Base-by-base conservation (phyloP, 768 basidiomycete species). In the Multifurca ochricompacta region DNA sequence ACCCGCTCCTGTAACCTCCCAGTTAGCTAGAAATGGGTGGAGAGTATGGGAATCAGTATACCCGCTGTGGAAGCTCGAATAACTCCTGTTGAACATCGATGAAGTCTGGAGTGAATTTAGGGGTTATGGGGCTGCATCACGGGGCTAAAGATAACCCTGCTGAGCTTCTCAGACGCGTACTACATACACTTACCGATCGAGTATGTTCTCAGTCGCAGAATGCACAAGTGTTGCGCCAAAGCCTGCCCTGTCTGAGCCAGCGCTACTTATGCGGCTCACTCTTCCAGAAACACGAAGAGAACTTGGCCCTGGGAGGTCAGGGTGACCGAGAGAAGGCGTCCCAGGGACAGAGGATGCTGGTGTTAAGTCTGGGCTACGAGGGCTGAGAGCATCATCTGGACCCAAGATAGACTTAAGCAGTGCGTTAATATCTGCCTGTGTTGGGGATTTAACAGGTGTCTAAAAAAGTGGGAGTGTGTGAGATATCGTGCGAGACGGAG, bases 41-140 rank as follows among this genome's bases (percentile, higher is more conserved):
- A 35, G 13, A 27, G 2, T 23, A 40, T 37, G 13, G 37, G n/a
- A 21, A 8, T 19, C 23, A 3, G 53, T 63, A 25, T n/a, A 91
- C 92, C 74, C 87, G 91, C 63, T 86, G 82, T 2, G 92, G 92
- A 10, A 93, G 71, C 62, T 94, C 92, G 61, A 91, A 95, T 5
- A 96, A 71, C 65, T 96, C 93, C 64, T 91, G 84, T 59, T 92
- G 88, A 16, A 89, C 77, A 60, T 95, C 90, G 46, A 95, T 79
- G n/a, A 92, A 76, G 64, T 91, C 89, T n/a, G 79, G 78, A 39
- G 82, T 72, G 28, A 78, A 74, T 39, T 86, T 76, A 10, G 84
- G 82, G 4, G 78, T 81, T 63, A 88, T 73, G 41, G 73, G 73
- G 53, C 85, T 88, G 53, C 23, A 31, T 59, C 39, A 46, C n/a